Base-by-base conservation (phyloP, 805 yeast genomes). In the Wickerhamiella hasegawae region DNA sequence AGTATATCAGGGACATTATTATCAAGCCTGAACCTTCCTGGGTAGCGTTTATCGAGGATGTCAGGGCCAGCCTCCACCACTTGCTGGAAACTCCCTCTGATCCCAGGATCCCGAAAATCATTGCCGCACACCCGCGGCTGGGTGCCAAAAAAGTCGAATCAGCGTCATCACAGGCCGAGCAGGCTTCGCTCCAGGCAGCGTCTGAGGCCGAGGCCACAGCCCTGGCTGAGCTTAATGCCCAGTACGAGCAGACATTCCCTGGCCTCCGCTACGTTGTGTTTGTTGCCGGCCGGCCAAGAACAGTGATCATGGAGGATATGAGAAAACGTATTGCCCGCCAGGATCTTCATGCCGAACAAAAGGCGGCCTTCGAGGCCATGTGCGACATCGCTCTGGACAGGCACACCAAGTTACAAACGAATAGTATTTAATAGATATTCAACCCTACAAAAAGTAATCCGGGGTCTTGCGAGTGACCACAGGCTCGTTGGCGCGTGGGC, bases 401-500 rank as follows among this genome's bases (percentile, higher is more conserved):
- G 39, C 75, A 76, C 1, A 44, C 43, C n/a, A 77, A 75, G 47
- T 51, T 71, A n/a, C 8, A 26, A 14, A n/a, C 10, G 28, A 14
- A n/a, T 8, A n/a, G 10, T 12, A 26, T 10, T 12, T 26, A 10
- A 26, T 14, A 10, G n/a, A 26, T 14, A 28, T 8, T 6, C 12
- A 14, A 28, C 31, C n/a, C n/a, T 21, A 81, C 60, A 84, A 69
- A 70, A 87, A 87, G 59, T 87, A 87, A 60, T 87, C 97, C 11
- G 98, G 97, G 8, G 96, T 85, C 58, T 87, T 84, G 59, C 97
- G 74, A 30, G 93, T 81, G 27, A 85, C 97, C 8, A 94, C 81
- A 39, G 98, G 97, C 63, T 87, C 98, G 40, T 95, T 95, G 11
- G 96, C 94, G 62, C 98, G 75, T 41, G 90, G 84, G 36, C 85